Base-by-base conservation (phyloP, 345 rosid genomes). In the Erysimum cheiranthoides region DNA sequence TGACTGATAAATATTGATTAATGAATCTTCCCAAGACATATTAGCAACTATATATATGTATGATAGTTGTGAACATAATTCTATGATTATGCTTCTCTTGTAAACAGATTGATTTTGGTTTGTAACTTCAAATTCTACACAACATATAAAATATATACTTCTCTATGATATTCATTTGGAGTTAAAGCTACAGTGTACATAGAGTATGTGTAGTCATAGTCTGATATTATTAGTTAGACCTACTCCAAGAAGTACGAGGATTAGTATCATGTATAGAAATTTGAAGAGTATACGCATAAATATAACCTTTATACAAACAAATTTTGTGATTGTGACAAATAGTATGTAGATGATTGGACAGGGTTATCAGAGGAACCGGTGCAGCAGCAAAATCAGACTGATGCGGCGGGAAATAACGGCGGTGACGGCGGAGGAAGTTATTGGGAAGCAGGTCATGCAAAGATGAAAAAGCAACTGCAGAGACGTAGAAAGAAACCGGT, bases 281-380 rank as follows among this genome's bases (percentile, higher is more conserved):
- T 30, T 8, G 30, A 50, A 61, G 11, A 40, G 43, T 62, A 52
- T 16, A 64, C 18, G 30, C 57, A 11, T 47, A 2, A 56, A 13
- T 17, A 8, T 14, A 31, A 54, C 11, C 3, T 31, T 30, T 9
- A 42, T 8, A 34, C 1, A 11, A 17, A 1, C 4, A 46, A 11
- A 9, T 6, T 0, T 27, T 46, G 50, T 53, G 70, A 69, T 4
- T 30, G 47, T 56, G 72, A 45, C 73, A 61, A 61, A 31, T 9
- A n/a, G 13, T 21, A 52, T 50, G 58, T 53, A 74, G 73, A 61
- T 73, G 70, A 67, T 27, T 70, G 80, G 80, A 31, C 85, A 93
- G 96, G 97, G 40, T 79, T 95, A 50, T 92, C 98, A 3, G 94
- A 90, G 74, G 99, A 95, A 76, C 96, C 87, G 31, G 91, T 82